Evolutionary conservation across 2,329 filamentous ascomycete species (phyloP), one percentile per base, ranked within the genome.

Genomic region (Xylaria polymorpha): DNA sequence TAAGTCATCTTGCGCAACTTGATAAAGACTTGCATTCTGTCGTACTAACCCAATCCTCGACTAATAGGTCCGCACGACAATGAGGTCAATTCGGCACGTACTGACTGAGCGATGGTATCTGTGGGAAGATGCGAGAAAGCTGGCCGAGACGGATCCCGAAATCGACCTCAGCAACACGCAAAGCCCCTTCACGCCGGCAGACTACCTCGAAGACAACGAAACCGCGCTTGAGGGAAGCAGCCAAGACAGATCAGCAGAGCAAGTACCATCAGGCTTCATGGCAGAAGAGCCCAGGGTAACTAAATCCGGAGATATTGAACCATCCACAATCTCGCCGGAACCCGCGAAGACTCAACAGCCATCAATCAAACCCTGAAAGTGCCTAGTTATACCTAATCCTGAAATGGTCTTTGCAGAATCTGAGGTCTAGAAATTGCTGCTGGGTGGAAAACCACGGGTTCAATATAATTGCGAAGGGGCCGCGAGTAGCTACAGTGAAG

Each of bases 21-120:
- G 12, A 39, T 25, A n/a, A 53, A 4, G 29, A 2, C 10, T 9
- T 44, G 14, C 43, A 14, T 50, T 18, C 39, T 44, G 7, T 35
- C n/a, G 5, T 63, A 48, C 63, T 68, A 22, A 71, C 35, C 12
- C 32, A 29, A 25, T 22, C 51, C 15, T 25, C 22, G 53, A 25
- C 14, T 2, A 61, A 66, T 77, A 97, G 93, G 87, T 97, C 68
- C 86, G 86, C 74, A 83, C 85, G 79, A 98, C 95, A 29, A 93
- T 95, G 88, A 88, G 89, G 77, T 85, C 87, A 55, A 97, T 98
- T 81, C 94, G 93, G 83, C 92, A 96, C 74, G 88, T 91, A 59
- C 84, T 98, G 77, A 95, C 93, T 43, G 94, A 98, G 82, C 88
- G 95, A 76, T 96, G 89, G 83, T 95, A 97, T 82, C 88, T 92